Evolutionary conservation across 177 flowering plant genomes (phyloP), one percentile per base, ranked within the genome.

Genomic region (Vitis hybrid): DNA sequence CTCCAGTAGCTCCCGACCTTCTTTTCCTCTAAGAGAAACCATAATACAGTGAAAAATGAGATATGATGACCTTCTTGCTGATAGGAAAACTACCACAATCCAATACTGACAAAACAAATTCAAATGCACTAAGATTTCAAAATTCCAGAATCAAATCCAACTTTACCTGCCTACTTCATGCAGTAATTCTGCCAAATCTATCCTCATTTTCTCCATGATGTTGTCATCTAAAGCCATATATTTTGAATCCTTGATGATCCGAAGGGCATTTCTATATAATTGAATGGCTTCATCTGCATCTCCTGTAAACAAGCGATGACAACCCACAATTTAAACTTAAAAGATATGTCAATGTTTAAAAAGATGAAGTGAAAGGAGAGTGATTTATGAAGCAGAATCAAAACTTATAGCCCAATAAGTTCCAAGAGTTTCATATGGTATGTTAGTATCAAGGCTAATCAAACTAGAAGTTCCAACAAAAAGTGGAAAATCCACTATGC

Each of bases 131-230:
- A 13, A 31, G 6, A 17, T 14, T 13, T 54, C 17, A n/a, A 15
- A 20, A 28, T 22, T n/a, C 55, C 33, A 12, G 28, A 4, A 17
- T 65, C 20, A n/a, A 11, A 24, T 54, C 55, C 17, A 0, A 50
- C 64, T 66, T 68, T 79, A 95, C 98, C 97, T 91, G 84, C 98
- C 98, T 14, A 82, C 89, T 69, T 63, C 77, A 81, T 92, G 97
- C 76, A 91, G 94, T 68, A 95, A 73, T 73, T 92, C 97, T 13
- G 95, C 94, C 78, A 95, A 82, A 67, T 95, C 98, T 65, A 87
- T 74, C 82, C 92, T 89, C 85, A 90, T 89, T 79, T 87, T 89
- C 85, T 92, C 94, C 82, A 92, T 71, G 44, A 82, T 49, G 62
- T 69, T 65, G 60, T 91, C 92, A 73, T 90, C 94, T 62, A 83